Base-by-base conservation (phyloP, 176 grass and related monocot genomes). In the Juncus effusus region DNA sequence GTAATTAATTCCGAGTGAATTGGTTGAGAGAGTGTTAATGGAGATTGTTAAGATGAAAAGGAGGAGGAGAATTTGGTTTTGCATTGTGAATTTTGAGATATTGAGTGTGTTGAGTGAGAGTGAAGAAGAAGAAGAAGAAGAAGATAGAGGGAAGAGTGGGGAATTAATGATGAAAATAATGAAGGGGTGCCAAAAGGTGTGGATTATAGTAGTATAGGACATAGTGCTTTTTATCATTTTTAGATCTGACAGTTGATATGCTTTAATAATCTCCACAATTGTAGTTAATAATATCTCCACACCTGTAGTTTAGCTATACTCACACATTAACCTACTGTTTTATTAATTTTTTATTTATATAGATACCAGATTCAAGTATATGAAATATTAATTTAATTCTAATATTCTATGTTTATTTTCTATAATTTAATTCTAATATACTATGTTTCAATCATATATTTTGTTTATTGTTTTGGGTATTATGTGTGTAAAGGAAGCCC, bases 1-100 rank as follows among this genome's bases (percentile, higher is more conserved):
- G 19, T 96, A 96, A 73, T 96, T 96, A 51, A 96, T 67, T 4
- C 91, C 91, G 1, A 96, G 37, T 7, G 19, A 63, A 62, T 75
- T 59, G 16, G 74, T 16, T 16, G 40, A 8, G 63, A 8, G 7
- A 38, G 11, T 2, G 71, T 42, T n/a, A 39, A 74, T 40, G 55
- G 77, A 40, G n/a, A 56, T 47, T 13, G 51, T 36, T 41, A 78
- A 28, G 57, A 71, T 63, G 4, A 89, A 61, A 35, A 86, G 41
- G 16, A 77, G 62, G 6, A 39, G 73, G 40, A 69, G 45, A 56
- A 40, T 50, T 10, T 70, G 74, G 81, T 9, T 36, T 60, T 14
- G 38, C 54, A 56, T 55, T 54, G 19, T 64, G 67, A 51, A 13
- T 47, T 47, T 47, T 47, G 44, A 47, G 36, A 73, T 50, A 35